Conservation (phyloP, 345 rosid species). For the Diplotaxis tenuifolia region DNA sequence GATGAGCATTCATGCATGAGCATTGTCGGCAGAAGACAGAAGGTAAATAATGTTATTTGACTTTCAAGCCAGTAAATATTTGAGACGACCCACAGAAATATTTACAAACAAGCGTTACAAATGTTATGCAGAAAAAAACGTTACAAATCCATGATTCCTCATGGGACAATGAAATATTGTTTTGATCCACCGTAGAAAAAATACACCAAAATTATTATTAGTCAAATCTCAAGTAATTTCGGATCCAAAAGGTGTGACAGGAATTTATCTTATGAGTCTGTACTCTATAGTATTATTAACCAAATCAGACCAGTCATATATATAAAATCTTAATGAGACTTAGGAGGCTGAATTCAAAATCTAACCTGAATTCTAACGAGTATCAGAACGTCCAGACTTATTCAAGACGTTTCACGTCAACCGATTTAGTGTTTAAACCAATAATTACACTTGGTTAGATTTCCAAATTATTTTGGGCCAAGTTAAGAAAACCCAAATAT, state of each 20-base stretch:
- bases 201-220: neutral
- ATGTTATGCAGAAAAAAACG: too few relatives aligned
- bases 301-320: neutral
- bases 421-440: too few relatives aligned
- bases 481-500: neutral
- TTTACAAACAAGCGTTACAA: neutral
- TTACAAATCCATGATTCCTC: neutral
- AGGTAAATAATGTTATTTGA: constrained; percentile 25
- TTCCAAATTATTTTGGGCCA: neutral
- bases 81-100: neutral
- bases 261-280: neutral
- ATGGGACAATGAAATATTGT: too few relatives aligned
- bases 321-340: neutral
- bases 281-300: neutral
- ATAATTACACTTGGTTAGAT: neutral
- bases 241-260: neutral
- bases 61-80: constrained; percentile 15
- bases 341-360: neutral
- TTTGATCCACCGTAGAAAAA: neutral
- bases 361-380: neutral
- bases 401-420: too few relatives aligned
- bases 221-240: neutral
- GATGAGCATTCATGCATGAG: constrained; percentile 18
- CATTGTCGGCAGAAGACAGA: constrained; percentile 34
- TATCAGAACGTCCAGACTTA: neutral